phyloP scores from a whole-genome alignment of 208 protist species.

The Kentomonas sorsogonicus region DNA sequence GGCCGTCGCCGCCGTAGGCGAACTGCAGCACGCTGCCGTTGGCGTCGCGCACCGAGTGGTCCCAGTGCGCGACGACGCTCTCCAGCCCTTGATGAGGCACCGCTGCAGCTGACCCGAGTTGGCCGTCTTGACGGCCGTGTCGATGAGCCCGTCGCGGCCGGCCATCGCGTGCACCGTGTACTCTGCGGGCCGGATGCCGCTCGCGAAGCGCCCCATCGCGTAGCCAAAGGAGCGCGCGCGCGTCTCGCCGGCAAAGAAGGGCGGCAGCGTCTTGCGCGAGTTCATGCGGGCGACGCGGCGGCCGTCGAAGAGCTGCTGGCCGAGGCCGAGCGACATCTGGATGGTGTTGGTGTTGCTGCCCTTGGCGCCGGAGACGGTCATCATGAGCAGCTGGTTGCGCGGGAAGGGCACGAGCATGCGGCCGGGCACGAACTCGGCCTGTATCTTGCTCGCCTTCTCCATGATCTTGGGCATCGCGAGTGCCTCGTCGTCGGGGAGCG shows the following conservation, averaged over 20 bases:
- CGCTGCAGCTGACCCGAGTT: constrained; percentile 98
- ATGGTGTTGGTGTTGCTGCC: constrained; percentile 98
- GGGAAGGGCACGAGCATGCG: constrained; percentile 94
- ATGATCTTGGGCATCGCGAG: constrained; percentile 74
- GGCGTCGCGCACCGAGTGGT: constrained; percentile 93
- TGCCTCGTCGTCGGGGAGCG: constrained; percentile 71
- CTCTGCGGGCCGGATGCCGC: constrained; percentile 97
- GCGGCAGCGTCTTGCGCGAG: constrained; percentile 96
- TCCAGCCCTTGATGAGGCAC: constrained; percentile 97
- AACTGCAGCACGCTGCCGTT: constrained; percentile 96
- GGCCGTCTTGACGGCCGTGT: constrained; percentile 99
- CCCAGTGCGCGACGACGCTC: constrained; percentile 91
- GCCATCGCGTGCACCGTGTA: constrained; percentile 99
- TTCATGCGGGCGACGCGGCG: constrained; percentile 95
- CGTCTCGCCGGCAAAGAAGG: constrained; percentile 74
- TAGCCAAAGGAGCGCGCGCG: constrained; percentile 85
- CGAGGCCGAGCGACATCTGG: constrained; percentile 95
- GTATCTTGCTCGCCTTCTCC: constrained; percentile 68
- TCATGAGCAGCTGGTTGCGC: constrained; percentile 97
- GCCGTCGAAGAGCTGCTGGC: constrained; percentile 98
- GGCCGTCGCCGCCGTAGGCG: constrained; percentile 97
- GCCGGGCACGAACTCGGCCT: constrained; percentile 86
- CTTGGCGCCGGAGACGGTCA: constrained; percentile 99
- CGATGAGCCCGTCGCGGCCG: constrained; percentile 99
- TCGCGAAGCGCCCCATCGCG: constrained; percentile 96